Percentiles rank a stretch among this genome's conserved stretches.
These are phyloP conservation scores for Coprinopsis marcescibilis DNA, from an alignment of 768 basidiomycete genomes.

Conservation along the genomic window DNA sequence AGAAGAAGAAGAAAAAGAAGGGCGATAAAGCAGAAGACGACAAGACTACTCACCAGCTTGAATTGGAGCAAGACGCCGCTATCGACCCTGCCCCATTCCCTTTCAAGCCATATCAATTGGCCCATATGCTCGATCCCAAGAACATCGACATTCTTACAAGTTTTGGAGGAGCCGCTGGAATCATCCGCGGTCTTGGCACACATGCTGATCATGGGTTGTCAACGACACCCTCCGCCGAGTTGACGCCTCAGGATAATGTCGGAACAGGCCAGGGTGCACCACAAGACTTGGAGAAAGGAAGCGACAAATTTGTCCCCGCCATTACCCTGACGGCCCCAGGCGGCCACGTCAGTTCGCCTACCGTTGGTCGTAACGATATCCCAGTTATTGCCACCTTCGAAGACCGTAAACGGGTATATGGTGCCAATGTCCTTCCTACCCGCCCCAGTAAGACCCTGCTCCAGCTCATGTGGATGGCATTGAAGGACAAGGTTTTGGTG, in stretches of 20 bases:
- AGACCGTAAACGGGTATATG: slow-evolving; percentile 64
- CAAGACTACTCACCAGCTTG: slow-evolving; percentile 27
- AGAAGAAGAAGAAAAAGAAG: slow-evolving; percentile 21
- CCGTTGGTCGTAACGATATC: slow-evolving; percentile 15
- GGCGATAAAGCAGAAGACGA: slow-evolving; percentile 21
- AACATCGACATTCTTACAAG: slow-evolving; percentile 54
- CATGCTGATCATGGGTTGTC: slow-evolving; percentile 45
- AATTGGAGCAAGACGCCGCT: slow-evolving; percentile 32
- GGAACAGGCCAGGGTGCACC: slow-evolving; percentile 20
- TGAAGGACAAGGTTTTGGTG: slow-evolving; percentile 89
- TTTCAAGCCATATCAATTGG: slow-evolving; percentile 70
- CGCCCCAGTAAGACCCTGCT: slow-evolving; percentile 67
- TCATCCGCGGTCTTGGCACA: slow-evolving; percentile 74
- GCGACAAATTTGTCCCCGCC: slow-evolving; percentile 25
- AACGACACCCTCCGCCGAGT: slow-evolving; percentile 6
- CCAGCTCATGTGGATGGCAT: slow-evolving; percentile 75
- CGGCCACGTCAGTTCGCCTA: slow-evolving; percentile 19
- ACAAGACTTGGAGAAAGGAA: slow-evolving; percentile 21
- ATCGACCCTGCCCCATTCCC: slow-evolving; percentile 66
- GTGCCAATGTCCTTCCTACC: slow-evolving; percentile 67
- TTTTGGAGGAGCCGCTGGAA: slow-evolving; percentile 64
- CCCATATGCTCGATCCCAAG: slow-evolving; percentile 88
- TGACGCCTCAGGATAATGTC: slow-evolving; percentile 12
- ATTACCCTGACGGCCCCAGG: slow-evolving; percentile 37
- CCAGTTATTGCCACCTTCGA: slow-evolving; percentile 41